Conservation (phyloP, 2,329 filamentous ascomycete species). For the Aspergillus proliferans region DNA sequence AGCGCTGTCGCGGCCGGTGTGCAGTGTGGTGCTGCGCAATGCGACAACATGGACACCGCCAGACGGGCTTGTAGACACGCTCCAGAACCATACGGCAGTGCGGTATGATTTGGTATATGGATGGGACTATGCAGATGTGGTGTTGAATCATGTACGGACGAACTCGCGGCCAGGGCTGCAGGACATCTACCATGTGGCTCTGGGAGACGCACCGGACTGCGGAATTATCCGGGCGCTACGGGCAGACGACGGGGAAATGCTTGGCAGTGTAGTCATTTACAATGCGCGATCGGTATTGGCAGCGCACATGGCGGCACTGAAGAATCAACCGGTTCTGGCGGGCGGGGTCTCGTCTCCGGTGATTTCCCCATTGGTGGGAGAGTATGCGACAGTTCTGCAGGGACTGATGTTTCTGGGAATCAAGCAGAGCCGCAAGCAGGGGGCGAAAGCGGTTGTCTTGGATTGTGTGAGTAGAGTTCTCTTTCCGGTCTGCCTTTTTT, state of each 20-base stretch:
- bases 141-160: conserved; percentile 67
- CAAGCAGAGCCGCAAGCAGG: conserved; percentile 73
- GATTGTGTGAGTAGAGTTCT: conserved; percentile 62
- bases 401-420: conserved; percentile 75
- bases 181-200: conserved; percentile 71
- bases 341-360: conserved; percentile 77
- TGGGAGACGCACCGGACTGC: conserved; percentile 65
- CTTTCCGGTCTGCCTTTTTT: neutral
- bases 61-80: conserved; percentile 66
- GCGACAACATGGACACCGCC: conserved; percentile 68
- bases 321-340: conserved; percentile 50
- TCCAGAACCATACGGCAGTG: conserved; percentile 57
- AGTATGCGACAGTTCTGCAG: conserved; percentile 67
- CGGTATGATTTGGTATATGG: conserved; percentile 81
- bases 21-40: conserved; percentile 68
- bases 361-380: conserved; percentile 60
- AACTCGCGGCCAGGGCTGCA: conserved; percentile 70
- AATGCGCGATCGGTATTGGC: conserved; percentile 62
- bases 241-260: conserved; percentile 57
- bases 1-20: conserved; percentile 55
- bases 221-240: conserved; percentile 79
- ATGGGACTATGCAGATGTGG: conserved; percentile 65
- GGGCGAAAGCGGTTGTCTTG: conserved; percentile 64
- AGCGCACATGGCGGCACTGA: conserved; percentile 63
- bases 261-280: conserved; percentile 76